Conservation (phyloP, 148 eudicot genomes). For the Salicornia ramosissima region DNA sequence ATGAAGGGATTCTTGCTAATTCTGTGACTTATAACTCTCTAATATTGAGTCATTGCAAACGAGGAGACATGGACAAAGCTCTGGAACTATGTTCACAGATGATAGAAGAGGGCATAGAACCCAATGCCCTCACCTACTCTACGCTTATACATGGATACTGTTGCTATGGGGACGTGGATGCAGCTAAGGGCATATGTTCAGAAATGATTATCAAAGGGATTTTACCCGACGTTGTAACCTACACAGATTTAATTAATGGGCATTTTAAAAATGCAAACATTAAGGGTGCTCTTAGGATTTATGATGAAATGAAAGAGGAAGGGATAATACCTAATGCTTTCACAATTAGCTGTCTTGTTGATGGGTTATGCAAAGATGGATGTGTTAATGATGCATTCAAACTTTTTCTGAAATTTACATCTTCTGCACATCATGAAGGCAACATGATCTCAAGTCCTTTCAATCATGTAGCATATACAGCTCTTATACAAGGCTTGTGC, state of each 20-base stretch:
- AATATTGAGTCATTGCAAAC: constrained; percentile 57
- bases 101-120: constrained; percentile 54
- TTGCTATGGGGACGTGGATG: constrained; percentile 45
- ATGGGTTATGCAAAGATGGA: constrained; percentile 77
- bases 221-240: constrained; percentile 67
- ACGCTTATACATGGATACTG: constrained; percentile 68
- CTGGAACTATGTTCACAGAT: constrained; percentile 53
- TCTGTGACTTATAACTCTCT: constrained; percentile 58
- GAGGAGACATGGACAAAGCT: constrained; percentile 66
- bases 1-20: constrained; percentile 40
- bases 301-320: constrained; percentile 65
- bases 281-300: constrained; percentile 50
- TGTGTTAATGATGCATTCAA: constrained; percentile 44
- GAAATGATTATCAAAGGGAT: constrained; percentile 75
- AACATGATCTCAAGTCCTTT: constrained; percentile 21
- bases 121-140: constrained; percentile 56
- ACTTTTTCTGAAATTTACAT: constrained; percentile 40
- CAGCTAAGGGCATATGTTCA: constrained; percentile 55
- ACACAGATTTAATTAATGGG: constrained; percentile 67
- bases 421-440: constrained; percentile 10
- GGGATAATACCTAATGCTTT: constrained; percentile 57
- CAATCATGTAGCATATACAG: constrained; percentile 55
- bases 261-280: constrained; percentile 53
- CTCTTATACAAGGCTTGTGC: constrained; percentile 64
- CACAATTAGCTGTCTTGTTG: constrained; percentile 61